Evolutionary conservation across 1,284 basidiomycete species (phyloP).

Genomic region (Gyrodon tennesseensis): DNA sequence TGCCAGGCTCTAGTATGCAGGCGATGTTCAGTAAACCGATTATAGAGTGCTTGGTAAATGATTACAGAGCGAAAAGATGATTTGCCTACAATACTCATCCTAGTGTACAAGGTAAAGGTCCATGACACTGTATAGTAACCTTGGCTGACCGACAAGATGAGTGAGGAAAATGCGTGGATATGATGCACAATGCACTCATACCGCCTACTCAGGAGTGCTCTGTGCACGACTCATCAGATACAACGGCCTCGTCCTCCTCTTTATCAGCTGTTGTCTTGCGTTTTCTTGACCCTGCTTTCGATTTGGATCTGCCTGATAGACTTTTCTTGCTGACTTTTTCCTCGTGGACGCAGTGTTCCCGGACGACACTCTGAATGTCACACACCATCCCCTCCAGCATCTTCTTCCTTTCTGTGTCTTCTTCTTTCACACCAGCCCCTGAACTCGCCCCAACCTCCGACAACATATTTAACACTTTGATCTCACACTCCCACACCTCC

Average conservation of each 20-base stretch:
- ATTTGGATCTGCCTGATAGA: slow-evolving; percentile 7
- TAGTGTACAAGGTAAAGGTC: slow-evolving; percentile 6
- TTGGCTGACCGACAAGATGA: not conserved
- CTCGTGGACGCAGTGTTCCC: slow-evolving; percentile 26
- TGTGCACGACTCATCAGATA: slow-evolving; percentile 24
- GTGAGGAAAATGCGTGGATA: not conserved
- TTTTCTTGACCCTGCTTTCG: slow-evolving; percentile 16
- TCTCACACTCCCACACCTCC: slow-evolving; percentile 74
- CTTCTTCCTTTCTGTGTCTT: not conserved
- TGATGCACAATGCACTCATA: not conserved
- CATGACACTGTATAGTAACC: not conserved
- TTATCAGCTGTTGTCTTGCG: slow-evolving; percentile 11
- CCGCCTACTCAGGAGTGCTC: slow-evolving; percentile 10
- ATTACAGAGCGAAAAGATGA: not conserved
- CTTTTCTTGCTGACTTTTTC: slow-evolving; percentile 13
- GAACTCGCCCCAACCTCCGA: slow-evolving; percentile 36
- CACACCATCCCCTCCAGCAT: slow-evolving; percentile 23
- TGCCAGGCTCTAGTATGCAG: slow-evolving; percentile 42
- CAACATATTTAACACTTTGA: slow-evolving; percentile 58
- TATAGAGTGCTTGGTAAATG: slow-evolving; percentile 20
- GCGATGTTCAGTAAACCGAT: slow-evolving; percentile 40
- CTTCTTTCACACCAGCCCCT: not conserved
- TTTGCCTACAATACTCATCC: not conserved
- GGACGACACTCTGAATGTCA: slow-evolving; percentile 28
- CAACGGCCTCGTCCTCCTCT: slow-evolving; percentile 17